Evolutionary conservation across 2,329 filamentous ascomycete species (phyloP).

Genomic region (Leptographium wingfieldii): DNA sequence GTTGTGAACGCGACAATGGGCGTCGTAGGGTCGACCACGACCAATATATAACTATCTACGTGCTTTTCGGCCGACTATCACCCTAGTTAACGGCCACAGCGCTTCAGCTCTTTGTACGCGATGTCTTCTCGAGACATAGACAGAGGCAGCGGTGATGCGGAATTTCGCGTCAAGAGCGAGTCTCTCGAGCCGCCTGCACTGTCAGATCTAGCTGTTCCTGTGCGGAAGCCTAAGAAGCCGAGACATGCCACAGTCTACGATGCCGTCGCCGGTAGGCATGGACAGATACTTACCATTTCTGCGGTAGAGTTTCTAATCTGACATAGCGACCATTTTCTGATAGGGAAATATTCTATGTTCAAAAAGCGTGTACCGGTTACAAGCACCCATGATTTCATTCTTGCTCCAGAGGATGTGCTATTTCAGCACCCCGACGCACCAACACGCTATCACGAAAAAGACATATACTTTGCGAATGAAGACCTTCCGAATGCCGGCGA

Average conservation of each 20-base stretch:
- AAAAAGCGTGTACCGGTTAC: slow-evolving; percentile 13
- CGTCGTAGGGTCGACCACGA: neutral
- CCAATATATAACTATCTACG: neutral
- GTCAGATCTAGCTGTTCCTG: neutral
- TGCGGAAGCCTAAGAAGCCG: slow-evolving; percentile 12
- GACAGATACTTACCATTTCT: neutral
- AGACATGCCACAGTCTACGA: slow-evolving; percentile 51
- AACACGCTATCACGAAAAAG: slow-evolving; percentile 54
- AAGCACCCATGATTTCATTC: slow-evolving; percentile 19
- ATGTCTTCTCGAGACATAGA: neutral
- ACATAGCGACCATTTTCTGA: neutral
- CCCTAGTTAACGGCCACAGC: neutral
- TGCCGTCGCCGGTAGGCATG: slow-evolving; percentile 50
- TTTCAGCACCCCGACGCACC: slow-evolving; percentile 55
- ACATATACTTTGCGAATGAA: slow-evolving; percentile 57
- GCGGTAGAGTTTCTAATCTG: neutral
- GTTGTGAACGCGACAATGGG: neutral
- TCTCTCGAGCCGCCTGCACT: neutral
- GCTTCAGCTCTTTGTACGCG: neutral
- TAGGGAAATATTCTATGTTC: slow-evolving; percentile 23
- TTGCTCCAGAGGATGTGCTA: slow-evolving; percentile 59
- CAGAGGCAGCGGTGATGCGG: neutral
- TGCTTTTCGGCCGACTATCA: neutral
- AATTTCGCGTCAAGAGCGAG: neutral
- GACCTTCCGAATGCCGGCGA: slow-evolving; percentile 33